Percentiles rank a stretch among this genome's conserved stretches.
These are phyloP conservation scores for Ulota crispa DNA, from an alignment of 225 moss, liverwort and hornwort species.

Conservation along the genomic window DNA sequence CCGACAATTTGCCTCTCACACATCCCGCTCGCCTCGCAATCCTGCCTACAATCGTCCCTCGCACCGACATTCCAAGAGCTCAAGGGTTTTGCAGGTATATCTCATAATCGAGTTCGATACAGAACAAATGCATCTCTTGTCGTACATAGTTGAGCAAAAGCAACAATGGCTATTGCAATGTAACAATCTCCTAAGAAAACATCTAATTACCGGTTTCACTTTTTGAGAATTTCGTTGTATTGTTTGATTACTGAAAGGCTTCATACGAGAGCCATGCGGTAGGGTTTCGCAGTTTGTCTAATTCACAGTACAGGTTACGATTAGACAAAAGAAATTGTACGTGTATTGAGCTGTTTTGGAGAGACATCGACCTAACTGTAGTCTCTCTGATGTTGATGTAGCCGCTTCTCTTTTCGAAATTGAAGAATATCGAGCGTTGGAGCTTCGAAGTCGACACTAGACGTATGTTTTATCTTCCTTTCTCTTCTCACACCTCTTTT, in stretches of 20 bases:
- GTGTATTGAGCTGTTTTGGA: not conserved
- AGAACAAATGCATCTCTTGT: not conserved
- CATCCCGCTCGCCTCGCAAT: not conserved
- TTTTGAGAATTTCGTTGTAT: not conserved
- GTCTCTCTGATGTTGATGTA: not conserved
- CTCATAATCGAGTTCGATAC: not conserved
- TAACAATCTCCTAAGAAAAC: not conserved
- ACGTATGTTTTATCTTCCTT: not conserved
- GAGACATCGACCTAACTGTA: not conserved
- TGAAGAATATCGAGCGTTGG: not conserved
- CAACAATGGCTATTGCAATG: not conserved
- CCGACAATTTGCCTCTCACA: not conserved
- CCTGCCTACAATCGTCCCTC: not conserved
- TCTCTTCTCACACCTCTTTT: not conserved
- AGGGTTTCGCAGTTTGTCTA: slow-evolving; percentile 1
- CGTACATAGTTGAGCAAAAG: not conserved
- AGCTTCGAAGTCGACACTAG: not conserved
- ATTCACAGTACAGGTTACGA: not conserved
- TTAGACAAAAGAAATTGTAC: not conserved
- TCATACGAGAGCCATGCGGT: not conserved
- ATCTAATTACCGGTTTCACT: not conserved
- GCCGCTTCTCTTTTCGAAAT: slow-evolving; percentile 9
- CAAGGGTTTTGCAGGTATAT: slow-evolving; percentile 3
- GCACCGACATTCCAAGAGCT: not conserved
- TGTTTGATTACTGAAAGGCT: not conserved